Evolutionary conservation across 2,329 filamentous ascomycete genomes (phyloP).

Genomic region (Ramularia collo-cygni): DNA sequence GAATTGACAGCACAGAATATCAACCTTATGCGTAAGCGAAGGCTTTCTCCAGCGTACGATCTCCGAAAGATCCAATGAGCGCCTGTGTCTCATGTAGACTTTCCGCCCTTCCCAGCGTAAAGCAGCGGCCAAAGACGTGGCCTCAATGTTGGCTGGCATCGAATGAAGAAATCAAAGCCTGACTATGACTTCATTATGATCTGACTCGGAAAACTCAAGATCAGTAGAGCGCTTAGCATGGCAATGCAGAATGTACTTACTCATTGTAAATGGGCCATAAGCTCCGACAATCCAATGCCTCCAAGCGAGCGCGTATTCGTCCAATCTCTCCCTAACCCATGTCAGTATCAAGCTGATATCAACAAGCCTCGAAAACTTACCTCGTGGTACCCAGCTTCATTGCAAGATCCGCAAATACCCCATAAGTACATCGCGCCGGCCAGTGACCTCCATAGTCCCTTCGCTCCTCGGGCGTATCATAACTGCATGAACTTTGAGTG

Average conservation of each 20-base stretch:
- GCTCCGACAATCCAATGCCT: constrained; percentile 16
- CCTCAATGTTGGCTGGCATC: no score
- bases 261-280: constrained; percentile 16
- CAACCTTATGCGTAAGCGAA: no score
- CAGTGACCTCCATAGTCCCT: constrained; percentile 18
- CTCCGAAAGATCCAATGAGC: no score
- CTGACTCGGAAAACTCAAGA: no score
- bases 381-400: constrained; percentile 12
- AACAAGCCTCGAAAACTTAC: background rate
- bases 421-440: constrained; percentile 17
- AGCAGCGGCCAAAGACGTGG: no score
- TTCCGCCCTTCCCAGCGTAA: no score
- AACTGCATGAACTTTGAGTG: constrained; percentile 8
- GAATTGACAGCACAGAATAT: no score
- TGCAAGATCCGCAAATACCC: constrained; percentile 15
- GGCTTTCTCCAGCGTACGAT: no score
- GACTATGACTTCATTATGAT: constrained; percentile 16
- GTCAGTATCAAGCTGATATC: background rate
- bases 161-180: constrained; percentile 4
- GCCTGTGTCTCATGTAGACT: no score
- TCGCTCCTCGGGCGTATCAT: constrained; percentile 11
- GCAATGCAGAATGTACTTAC: no score
- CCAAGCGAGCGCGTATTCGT: constrained; percentile 18
- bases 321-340: constrained; percentile 6
- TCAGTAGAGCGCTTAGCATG: no score